Conservation (phyloP, 257 asterid genomes). For the Perilla frutescens region DNA sequence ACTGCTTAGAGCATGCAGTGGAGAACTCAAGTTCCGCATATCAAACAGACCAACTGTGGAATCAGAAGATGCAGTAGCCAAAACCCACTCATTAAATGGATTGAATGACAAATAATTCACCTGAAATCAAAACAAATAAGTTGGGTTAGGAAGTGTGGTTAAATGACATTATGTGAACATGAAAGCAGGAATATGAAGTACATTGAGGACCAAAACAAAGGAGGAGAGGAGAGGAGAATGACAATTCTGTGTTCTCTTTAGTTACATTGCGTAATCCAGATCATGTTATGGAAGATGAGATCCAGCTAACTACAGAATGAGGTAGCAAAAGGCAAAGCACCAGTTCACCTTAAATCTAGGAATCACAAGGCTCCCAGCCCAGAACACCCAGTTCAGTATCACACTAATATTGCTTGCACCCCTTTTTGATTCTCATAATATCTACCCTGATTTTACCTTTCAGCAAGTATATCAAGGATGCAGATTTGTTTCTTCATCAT, state of each 20-base stretch:
- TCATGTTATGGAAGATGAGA: background rate
- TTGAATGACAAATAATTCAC: slow-evolving; percentile 92
- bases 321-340: background rate
- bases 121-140: slow-evolving; percentile 49
- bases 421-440: background rate
- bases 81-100: slow-evolving; percentile 85
- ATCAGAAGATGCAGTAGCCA: slow-evolving; percentile 98
- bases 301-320: background rate
- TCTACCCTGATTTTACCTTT: slow-evolving; percentile 9
- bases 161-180: slow-evolving; percentile 9
- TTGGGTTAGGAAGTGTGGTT: slow-evolving; percentile 8
- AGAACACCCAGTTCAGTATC: background rate
- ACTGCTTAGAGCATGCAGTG: slow-evolving; percentile 77
- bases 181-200: slow-evolving; percentile 22
- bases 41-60: slow-evolving; percentile 89
- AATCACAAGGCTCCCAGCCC: background rate
- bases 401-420: background rate
- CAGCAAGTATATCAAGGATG: background rate
- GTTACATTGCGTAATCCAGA: background rate
- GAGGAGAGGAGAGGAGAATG: background rate
- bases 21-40: slow-evolving; percentile 78
- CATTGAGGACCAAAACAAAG: background rate
- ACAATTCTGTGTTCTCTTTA: background rate
- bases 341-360: slow-evolving; percentile 6
- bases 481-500: background rate